Conservation (phyloP, 1,139 yeast species). For the Zygoascus hellenicus region DNA sequence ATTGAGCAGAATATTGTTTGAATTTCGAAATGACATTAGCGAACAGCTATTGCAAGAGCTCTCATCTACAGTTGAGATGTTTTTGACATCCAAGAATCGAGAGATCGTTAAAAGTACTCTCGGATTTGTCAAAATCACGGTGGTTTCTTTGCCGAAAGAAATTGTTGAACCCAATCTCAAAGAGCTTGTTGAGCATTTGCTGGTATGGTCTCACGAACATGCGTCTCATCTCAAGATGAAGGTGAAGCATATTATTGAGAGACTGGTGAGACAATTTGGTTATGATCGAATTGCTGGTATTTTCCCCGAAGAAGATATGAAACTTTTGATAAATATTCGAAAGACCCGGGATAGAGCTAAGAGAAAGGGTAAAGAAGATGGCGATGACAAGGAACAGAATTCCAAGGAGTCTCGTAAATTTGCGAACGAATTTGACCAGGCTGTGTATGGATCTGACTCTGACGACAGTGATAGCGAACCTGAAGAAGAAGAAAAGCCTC, state of each 20-base stretch:
- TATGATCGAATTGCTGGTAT: conserved; percentile 67
- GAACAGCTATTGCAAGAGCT: conserved; percentile 61
- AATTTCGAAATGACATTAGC: conserved; percentile 63
- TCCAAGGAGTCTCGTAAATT: conserved; percentile 36
- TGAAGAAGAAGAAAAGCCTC: conserved; percentile 32
- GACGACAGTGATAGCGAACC: conserved; percentile 38
- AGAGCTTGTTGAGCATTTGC: conserved; percentile 60
- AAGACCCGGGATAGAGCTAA: conserved; percentile 80
- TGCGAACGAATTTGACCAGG: conserved; percentile 84
- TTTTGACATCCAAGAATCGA: conserved; percentile 82
- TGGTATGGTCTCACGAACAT: conserved; percentile 95
- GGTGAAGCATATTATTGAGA: conserved; percentile 87
- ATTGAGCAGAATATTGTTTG: conserved; percentile 77
- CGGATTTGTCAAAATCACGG: conserved; percentile 91
- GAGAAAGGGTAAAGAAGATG: conserved; percentile 52
- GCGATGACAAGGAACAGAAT: conserved; percentile 22
- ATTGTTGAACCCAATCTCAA: conserved; percentile 62
- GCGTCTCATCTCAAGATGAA: conserved; percentile 90
- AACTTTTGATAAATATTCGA: conserved; percentile 75
- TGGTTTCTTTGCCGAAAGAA: conserved; percentile 77
- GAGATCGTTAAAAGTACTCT: conserved; percentile 93
- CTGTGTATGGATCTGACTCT: conserved; percentile 43
- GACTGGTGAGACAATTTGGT: conserved; percentile 86
- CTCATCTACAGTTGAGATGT: conserved; percentile 82
- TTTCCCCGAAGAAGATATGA: conserved; percentile 86